These are phyloP conservation scores for Gigaspora rosea DNA, from an alignment of 192 early-diverging fungal species.

Conservation along the genomic window DNA sequence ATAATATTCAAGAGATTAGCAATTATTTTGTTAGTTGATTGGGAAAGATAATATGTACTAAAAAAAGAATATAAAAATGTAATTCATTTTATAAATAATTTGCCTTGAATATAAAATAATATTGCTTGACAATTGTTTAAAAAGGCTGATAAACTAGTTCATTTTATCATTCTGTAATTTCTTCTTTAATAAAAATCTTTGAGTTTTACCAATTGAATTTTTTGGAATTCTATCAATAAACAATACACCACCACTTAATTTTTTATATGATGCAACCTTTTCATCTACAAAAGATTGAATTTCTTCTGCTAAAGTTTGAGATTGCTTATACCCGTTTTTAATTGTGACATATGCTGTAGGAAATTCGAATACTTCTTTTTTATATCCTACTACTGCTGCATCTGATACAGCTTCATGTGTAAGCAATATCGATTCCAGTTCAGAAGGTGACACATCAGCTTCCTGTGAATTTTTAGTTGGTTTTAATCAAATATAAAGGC, in stretches of 20 bases:
- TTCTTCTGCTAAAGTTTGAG: conserved; percentile 45
- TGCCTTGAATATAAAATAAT: no score
- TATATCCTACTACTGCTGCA: conserved; percentile 67
- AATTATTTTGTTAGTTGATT: no score
- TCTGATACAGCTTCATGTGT: conserved; percentile 71
- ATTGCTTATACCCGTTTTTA: conserved; percentile 41
- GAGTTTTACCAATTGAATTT: no score
- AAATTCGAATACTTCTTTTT: conserved; percentile 68
- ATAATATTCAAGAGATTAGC: no score
- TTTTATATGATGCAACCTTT: conserved; percentile 74
- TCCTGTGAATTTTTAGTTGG: conserved; percentile 23
- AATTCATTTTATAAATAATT: no score
- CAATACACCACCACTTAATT: conserved; percentile 40
- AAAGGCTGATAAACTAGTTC: no score
- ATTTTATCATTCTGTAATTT: no score
- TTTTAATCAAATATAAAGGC: not conserved
- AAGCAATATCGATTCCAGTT: conserved; percentile 77
- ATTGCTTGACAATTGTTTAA: no score
- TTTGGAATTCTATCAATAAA: no score
- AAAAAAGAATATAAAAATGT: no score
- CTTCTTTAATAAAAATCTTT: no score
- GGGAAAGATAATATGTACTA: no score
- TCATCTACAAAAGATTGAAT: conserved; percentile 59
- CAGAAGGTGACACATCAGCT: conserved; percentile 80
- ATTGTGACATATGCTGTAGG: conserved; percentile 78